Evolutionary conservation across 2,329 filamentous ascomycete genomes (phyloP).

Genomic region (Aspergillus sp.): DNA sequence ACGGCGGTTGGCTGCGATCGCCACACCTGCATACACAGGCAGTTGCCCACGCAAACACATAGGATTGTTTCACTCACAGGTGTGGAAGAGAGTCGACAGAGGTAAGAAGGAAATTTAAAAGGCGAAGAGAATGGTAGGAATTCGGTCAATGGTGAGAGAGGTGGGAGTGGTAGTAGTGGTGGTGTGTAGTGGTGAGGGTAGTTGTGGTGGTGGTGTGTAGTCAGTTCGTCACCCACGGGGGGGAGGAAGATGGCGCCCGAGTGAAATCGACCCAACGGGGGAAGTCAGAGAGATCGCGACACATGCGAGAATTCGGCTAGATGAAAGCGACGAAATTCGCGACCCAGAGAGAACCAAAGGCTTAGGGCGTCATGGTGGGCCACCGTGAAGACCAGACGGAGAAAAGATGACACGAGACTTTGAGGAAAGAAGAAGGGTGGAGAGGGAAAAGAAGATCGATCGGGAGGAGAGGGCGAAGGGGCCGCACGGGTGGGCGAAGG

Average conservation of each 20-base stretch:
- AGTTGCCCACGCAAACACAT: neutral
- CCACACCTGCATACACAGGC: constrained; percentile 12
- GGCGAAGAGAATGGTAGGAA: neutral
- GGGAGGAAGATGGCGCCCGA: constrained; percentile 17
- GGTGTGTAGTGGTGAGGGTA: constrained; percentile 1
- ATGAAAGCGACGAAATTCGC: constrained; percentile 15
- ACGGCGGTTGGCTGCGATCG: constrained; percentile 12
- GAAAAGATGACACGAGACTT: constrained; percentile 22
- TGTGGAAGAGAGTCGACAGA: neutral
- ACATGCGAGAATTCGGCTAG: constrained; percentile 19
- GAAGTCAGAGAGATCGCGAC: constrained; percentile 19
- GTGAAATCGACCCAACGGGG: constrained; percentile 15
- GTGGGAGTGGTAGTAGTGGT: constrained; percentile 13
- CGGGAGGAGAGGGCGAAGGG: constrained; percentile 17
- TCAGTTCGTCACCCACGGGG: constrained; percentile 17
- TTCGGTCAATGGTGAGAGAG: constrained; percentile 9
- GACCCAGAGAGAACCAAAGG: constrained; percentile 14
- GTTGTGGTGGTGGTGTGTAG: constrained; percentile 2
- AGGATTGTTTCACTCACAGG: constrained; percentile 2
- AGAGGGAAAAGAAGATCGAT: constrained; percentile 21
- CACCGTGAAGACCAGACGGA: constrained; percentile 24
- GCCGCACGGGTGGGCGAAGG: constrained; percentile 20
- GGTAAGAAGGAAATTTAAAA: neutral
- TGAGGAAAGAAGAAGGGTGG: constrained; percentile 12
- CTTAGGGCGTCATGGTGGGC: constrained; percentile 30